phyloP scores from a whole-genome alignment of 1,139 yeast genomes.

The Hanseniaspora uvarum region DNA sequence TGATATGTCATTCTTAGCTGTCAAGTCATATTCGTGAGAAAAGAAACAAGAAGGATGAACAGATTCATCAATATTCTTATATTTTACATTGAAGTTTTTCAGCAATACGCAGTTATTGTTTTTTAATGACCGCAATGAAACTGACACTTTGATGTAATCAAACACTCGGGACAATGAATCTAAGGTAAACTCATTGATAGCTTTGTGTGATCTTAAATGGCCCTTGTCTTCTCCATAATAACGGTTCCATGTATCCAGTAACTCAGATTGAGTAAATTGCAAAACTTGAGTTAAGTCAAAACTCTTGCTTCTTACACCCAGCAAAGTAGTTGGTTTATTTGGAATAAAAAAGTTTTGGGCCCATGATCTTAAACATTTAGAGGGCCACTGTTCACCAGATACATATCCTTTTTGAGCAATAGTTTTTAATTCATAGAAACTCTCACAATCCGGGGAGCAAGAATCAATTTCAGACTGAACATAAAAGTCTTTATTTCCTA shows the following conservation, averaged over 20 bases:
- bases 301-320: conserved; percentile 2
- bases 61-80: neutral
- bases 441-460: neutral
- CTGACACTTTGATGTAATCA: neutral
- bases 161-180: neutral
- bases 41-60: neutral
- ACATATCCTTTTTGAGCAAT: neutral
- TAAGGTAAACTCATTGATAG: neutral
- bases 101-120: neutral
- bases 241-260: neutral
- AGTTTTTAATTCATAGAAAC: conserved; percentile 3
- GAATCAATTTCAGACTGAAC: conserved; percentile 13
- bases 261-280: neutral
- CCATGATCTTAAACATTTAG: conserved; percentile 8
- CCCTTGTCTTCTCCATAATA: neutral
- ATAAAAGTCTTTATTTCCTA: neutral
- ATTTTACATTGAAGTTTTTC: neutral
- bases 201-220: neutral
- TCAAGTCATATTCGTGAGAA: neutral
- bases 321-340: neutral
- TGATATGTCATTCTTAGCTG: neutral
- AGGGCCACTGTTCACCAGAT: neutral
- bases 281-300: neutral
- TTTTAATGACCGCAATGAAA: neutral
- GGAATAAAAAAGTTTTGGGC: conserved; percentile 11